Conservation (phyloP, 768 basidiomycete genomes). For the Naematelia aurantialba region DNA sequence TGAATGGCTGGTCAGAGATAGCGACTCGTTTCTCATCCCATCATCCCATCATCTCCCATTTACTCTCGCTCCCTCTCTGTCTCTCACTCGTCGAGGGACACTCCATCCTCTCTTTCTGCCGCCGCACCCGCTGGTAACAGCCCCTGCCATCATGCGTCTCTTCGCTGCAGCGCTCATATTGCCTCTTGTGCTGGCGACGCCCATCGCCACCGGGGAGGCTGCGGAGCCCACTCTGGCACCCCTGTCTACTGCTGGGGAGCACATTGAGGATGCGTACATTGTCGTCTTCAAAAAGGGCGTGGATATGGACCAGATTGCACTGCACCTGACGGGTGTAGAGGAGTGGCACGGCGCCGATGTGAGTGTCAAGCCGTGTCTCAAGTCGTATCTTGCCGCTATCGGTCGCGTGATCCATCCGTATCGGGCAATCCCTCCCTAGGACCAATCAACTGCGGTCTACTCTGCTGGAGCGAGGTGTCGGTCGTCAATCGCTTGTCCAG, state of each 20-base stretch:
- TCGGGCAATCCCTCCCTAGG: conserved; percentile 2
- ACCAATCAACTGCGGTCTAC: too few relatives aligned
- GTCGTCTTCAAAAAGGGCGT: conserved; percentile 76
- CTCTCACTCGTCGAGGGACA: not conserved
- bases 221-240: conserved; percentile 40
- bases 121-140: too few relatives aligned
- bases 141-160: conserved; percentile 29
- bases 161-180: conserved; percentile 26
- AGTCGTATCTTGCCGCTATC: not conserved
- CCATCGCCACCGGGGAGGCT: conserved; percentile 16
- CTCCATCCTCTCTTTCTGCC: conserved; percentile 6
- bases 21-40: not conserved
- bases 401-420: not conserved
- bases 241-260: conserved; percentile 32
- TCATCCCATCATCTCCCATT: conserved; percentile 3
- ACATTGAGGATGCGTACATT: conserved; percentile 75
- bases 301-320: conserved; percentile 57
- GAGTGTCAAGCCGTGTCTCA: conserved; percentile 20
- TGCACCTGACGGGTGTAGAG: conserved; percentile 72
- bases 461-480: too few relatives aligned
- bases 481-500: too few relatives aligned
- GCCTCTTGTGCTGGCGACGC: conserved; percentile 33
- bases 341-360: conserved; percentile 58
- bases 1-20: not conserved
- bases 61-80: not conserved